Percentiles rank a stretch among this genome's conserved stretches.
These are phyloP conservation scores for Alternaria sp. DNA, from an alignment of 2,329 filamentous ascomycete genomes.

Conservation along the genomic window DNA sequence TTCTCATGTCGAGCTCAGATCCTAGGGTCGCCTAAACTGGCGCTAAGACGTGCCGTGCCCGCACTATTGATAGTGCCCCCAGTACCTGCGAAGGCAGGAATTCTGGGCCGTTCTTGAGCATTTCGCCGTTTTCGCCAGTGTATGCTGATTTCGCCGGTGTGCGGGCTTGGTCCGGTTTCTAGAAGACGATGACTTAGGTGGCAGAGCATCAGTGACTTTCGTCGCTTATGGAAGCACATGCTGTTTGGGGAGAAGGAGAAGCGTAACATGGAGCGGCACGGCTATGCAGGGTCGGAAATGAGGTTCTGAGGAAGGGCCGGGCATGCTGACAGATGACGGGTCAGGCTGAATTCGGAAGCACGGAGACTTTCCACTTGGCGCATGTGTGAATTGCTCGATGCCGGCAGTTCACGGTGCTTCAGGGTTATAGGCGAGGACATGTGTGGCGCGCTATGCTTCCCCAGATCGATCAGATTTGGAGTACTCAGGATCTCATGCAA, in stretches of 20 bases:
- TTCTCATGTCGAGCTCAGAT: constrained; percentile 12
- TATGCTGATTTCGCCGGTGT: neutral
- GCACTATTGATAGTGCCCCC: constrained; percentile 13
- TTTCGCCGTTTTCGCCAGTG: constrained; percentile 9
- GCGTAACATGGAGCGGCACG: constrained; percentile 3
- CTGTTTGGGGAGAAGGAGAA: constrained; percentile 4
- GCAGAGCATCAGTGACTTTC: neutral
- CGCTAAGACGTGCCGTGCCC: constrained; percentile 11
- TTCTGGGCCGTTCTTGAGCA: constrained; percentile 11
- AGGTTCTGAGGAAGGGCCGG: neutral
- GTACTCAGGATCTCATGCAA: neutral
- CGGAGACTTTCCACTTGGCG: neutral
- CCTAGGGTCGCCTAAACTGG: constrained; percentile 2
- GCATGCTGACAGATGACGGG: constrained; percentile 3
- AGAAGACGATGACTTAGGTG: neutral
- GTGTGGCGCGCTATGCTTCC: constrained; percentile 10
- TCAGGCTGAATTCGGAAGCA: neutral
- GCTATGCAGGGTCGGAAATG: constrained; percentile 9
- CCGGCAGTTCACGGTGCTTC: neutral
- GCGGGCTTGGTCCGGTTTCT: neutral
- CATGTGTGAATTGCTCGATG: neutral
- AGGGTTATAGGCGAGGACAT: constrained; percentile 11
- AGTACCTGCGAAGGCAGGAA: constrained; percentile 4
- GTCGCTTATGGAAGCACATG: neutral
- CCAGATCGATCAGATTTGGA: constrained; percentile 2